phyloP scores from a whole-genome alignment of 768 basidiomycete genomes.

The Psilocybe tampanensis region DNA sequence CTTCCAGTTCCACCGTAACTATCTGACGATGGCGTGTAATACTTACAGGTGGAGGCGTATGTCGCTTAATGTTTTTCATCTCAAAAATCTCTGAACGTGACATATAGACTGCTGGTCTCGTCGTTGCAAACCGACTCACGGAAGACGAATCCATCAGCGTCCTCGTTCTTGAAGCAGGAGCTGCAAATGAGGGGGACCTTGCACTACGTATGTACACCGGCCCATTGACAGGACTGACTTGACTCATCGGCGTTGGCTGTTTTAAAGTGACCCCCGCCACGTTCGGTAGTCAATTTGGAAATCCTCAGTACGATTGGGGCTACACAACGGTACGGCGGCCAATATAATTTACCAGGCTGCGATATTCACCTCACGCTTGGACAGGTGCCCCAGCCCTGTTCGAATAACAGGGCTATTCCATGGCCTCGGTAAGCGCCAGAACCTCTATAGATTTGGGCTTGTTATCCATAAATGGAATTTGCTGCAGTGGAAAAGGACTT shows the following conservation, averaged over 20 bases:
- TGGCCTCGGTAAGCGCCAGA: not conserved
- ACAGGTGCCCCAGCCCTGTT: slow-evolving; percentile 1
- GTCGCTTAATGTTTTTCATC: not conserved
- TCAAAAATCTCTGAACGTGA: too few species aligned
- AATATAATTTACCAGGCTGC: not conserved
- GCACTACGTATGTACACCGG: not conserved
- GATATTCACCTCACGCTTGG: not conserved
- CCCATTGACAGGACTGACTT: not conserved
- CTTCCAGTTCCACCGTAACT: not conserved
- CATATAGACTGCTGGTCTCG: not conserved
- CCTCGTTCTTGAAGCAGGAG: slow-evolving; percentile 1
- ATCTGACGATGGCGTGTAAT: not conserved
- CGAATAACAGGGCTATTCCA: not conserved
- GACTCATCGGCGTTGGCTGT: too few species aligned
- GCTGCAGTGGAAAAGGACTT: not conserved
- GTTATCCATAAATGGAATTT: not conserved
- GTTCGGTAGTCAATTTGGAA: slow-evolving; percentile 5
- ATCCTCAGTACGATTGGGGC: slow-evolving; percentile 3
- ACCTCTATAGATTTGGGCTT: not conserved
- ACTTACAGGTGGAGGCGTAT: not conserved
- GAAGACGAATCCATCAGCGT: not conserved
- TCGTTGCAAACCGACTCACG: not conserved
- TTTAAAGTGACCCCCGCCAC: slow-evolving; percentile 1
- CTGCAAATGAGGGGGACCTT: not conserved
- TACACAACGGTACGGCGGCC: not conserved